Conservation (phyloP, 768 basidiomycete genomes). For the Tricholoma flavovirens region DNA sequence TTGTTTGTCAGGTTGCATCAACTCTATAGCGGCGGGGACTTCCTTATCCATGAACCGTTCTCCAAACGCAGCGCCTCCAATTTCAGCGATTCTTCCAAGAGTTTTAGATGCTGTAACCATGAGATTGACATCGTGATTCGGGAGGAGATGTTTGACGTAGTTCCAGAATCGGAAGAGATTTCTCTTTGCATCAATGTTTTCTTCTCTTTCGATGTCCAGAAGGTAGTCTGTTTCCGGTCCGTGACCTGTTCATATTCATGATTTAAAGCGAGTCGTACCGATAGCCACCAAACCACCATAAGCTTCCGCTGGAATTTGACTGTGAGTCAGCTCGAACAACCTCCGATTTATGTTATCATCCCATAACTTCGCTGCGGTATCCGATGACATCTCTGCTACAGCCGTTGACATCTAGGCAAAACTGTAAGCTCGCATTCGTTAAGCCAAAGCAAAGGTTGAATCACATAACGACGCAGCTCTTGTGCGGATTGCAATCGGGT, state of each 20-base stretch:
- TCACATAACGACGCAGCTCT: slow-evolving; percentile 71
- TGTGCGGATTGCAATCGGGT: slow-evolving; percentile 60
- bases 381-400: slow-evolving; percentile 76
- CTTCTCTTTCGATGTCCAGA: slow-evolving; percentile 71
- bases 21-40: slow-evolving; percentile 75
- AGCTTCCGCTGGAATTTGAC: slow-evolving; percentile 70
- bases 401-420: slow-evolving; percentile 57
- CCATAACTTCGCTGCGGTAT: slow-evolving; percentile 78
- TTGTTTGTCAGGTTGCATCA: slow-evolving; percentile 72
- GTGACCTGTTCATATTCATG: background rate
- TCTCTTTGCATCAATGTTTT: slow-evolving; percentile 73
- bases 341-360: slow-evolving; percentile 77
- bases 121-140: slow-evolving; percentile 85
- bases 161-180: slow-evolving; percentile 85
- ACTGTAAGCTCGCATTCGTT: slow-evolving; percentile 6
- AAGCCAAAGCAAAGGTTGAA: slow-evolving; percentile 17
- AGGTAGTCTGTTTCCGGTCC: slow-evolving; percentile 49
- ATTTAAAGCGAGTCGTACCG: slow-evolving; percentile 39
- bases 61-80: slow-evolving; percentile 78
- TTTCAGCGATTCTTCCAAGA: slow-evolving; percentile 78
- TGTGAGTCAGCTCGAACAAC: slow-evolving; percentile 80
- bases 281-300: slow-evolving; percentile 87
- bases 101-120: slow-evolving; percentile 95
- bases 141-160: slow-evolving; percentile 90
- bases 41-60: slow-evolving; percentile 89